Percentiles rank a stretch among this genome's conserved stretches.
Conservation (phyloP, 139 green algal genomes). For the Choricystis sp. region DNA sequence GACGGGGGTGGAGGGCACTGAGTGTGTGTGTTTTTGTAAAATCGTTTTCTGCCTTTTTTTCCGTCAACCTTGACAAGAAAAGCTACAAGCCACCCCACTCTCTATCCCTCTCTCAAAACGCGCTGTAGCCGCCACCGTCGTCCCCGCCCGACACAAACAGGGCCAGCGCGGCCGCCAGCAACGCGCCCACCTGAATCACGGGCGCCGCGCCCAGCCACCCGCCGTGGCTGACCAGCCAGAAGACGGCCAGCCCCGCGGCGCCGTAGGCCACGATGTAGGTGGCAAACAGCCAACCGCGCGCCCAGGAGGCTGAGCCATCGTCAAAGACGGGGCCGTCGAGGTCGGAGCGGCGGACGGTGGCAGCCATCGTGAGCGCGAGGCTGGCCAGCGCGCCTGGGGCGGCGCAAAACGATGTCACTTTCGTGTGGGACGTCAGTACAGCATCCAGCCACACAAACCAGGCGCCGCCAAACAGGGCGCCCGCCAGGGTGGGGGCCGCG, state of each 20-base stretch:
- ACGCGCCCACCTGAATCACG: not conserved
- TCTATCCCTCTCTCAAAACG: not conserved
- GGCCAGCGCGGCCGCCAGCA: not conserved
- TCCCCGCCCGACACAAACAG: not conserved
- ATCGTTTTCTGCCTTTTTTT: not conserved
- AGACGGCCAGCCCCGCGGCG: no score
- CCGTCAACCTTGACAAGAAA: no score
- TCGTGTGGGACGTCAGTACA: slow-evolving; percentile 37
- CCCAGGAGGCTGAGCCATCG: no score
- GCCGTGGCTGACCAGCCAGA: no score
- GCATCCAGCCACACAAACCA: slow-evolving; percentile 85
- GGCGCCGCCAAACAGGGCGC: slow-evolving; percentile 49
- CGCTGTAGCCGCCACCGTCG: not conserved
- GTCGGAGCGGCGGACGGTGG: slow-evolving; percentile 61
- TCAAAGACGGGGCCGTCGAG: no score
- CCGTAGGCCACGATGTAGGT: no score
- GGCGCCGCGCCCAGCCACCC: not conserved
- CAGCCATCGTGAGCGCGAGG: slow-evolving; percentile 79
- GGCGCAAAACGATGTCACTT: not conserved
- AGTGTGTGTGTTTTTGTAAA: not conserved
- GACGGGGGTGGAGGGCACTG: not conserved
- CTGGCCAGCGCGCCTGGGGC: slow-evolving; percentile 64
- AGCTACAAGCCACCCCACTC: no score
- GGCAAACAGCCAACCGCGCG: no score
- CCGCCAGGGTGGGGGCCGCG: slow-evolving; percentile 9